Evolutionary conservation across 2,329 filamentous ascomycete species (phyloP).

Genomic region (Alternaria dauci): DNA sequence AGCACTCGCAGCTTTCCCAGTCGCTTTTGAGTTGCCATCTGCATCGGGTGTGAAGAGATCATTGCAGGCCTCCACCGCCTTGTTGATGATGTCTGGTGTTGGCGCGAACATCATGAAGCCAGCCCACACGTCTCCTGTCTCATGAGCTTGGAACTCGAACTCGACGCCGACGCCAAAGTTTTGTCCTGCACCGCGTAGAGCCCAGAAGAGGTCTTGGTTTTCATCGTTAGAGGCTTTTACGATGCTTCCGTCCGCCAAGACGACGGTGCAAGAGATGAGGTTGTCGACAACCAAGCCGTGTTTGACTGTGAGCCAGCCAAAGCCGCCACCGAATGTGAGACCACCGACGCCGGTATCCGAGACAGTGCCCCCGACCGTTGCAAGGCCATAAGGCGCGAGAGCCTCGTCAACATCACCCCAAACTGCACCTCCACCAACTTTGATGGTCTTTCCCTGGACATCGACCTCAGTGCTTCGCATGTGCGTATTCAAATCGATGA

Average conservation of each 20-base stretch:
- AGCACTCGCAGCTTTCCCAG: conserved; percentile 6
- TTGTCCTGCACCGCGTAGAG: conserved; percentile 63
- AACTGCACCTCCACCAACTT: conserved; percentile 12
- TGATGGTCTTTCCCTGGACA: conserved; percentile 9
- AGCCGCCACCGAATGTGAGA: conserved; percentile 65
- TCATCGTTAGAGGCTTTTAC: conserved; percentile 46
- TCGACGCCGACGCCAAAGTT: conserved; percentile 65
- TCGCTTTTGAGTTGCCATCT: conserved; percentile 8
- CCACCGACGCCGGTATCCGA: conserved; percentile 51
- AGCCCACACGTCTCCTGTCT: conserved; percentile 21
- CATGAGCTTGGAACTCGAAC: conserved; percentile 50
- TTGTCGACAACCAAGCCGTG: conserved; percentile 64
- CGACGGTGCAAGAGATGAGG: conserved; percentile 60
- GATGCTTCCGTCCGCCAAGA: conserved; percentile 59
- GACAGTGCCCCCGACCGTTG: conserved; percentile 15
- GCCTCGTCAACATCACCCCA: conserved; percentile 19
- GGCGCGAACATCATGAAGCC: conserved; percentile 18
- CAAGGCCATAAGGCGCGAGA: conserved; percentile 14
- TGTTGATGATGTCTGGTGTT: conserved; percentile 8
- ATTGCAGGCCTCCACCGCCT: conserved; percentile 9
- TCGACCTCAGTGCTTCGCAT: conserved; percentile 14
- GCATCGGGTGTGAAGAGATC: conserved; percentile 9
- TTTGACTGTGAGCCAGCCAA: conserved; percentile 62
- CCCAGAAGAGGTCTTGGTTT: conserved; percentile 63
- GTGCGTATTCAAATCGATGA: conserved; percentile 17